A percentile compares a stretch with the other conserved stretches of the same genome.
Evolutionary conservation across 164 flowering plant species (phyloP).

Genomic region (Dillenia turbinata): DNA sequence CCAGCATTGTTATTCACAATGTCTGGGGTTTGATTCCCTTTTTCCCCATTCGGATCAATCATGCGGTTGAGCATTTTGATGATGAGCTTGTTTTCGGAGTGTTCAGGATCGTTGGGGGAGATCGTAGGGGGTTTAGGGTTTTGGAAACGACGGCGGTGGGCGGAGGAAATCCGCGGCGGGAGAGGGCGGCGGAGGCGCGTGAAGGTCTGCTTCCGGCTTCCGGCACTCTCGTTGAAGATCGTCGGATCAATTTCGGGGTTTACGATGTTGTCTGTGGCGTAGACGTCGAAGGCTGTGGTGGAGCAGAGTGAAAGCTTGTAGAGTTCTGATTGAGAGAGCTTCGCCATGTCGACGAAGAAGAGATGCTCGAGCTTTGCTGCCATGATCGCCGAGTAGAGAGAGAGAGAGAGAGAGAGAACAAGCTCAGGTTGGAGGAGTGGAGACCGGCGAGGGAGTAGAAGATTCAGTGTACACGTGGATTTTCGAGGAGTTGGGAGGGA

Average conservation of each 20-base stretch:
- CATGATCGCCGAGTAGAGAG: too few species aligned
- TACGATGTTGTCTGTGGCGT: slow-evolving; percentile 19
- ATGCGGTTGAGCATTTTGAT: slow-evolving; percentile 22
- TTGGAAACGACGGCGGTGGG: slow-evolving; percentile 26
- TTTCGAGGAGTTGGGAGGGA: too few species aligned
- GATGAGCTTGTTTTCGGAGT: slow-evolving; percentile 26
- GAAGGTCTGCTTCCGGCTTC: slow-evolving; percentile 47
- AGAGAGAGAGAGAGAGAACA: too few species aligned
- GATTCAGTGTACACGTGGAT: too few species aligned
- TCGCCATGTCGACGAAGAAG: slow-evolving; percentile 26
- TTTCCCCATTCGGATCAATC: too few species aligned
- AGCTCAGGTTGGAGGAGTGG: too few species aligned
- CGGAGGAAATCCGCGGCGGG: slow-evolving; percentile 8
- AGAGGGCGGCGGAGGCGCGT: slow-evolving; percentile 25
- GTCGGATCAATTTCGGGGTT: slow-evolving; percentile 32
- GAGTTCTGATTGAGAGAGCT: slow-evolving; percentile 47
- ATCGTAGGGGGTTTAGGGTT: slow-evolving; percentile 10
- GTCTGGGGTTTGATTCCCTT: too few species aligned
- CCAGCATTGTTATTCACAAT: too few species aligned
- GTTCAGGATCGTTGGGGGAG: slow-evolving; percentile 12
- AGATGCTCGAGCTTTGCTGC: not conserved
- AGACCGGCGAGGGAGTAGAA: too few species aligned
- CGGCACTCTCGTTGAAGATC: slow-evolving; percentile 46
- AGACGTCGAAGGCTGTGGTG: slow-evolving; percentile 22
- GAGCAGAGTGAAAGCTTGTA: slow-evolving; percentile 35